Evolutionary conservation across 768 basidiomycete species (phyloP).

Genomic region (Suillus hirtellus): DNA sequence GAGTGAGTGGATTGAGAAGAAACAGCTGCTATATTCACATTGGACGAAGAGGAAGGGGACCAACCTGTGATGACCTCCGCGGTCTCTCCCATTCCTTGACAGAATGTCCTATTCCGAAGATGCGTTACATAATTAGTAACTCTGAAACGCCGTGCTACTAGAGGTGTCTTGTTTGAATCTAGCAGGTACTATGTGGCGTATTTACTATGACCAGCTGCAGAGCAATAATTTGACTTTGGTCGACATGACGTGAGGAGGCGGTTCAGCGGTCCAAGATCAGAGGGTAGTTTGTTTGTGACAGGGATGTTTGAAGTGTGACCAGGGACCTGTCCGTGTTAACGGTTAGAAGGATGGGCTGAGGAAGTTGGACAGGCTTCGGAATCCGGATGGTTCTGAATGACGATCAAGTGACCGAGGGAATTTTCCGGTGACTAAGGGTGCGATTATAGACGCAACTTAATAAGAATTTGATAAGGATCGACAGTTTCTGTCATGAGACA

Average conservation of each 20-base stretch:
- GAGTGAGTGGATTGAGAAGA: neutral
- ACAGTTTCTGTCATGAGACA: neutral
- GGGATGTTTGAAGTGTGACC: too few species aligned
- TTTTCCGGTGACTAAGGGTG: neutral
- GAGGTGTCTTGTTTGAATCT: neutral
- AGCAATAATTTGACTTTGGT: neutral
- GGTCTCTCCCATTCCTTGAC: slow-evolving; percentile 5
- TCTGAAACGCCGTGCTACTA: neutral
- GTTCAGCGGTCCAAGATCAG: neutral
- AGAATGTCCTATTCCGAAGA: slow-evolving; percentile 2
- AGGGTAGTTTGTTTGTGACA: too few species aligned
- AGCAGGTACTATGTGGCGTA: neutral
- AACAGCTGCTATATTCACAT: neutral
- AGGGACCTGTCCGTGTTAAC: too few species aligned
- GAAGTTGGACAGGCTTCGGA: too few species aligned
- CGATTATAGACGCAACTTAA: neutral
- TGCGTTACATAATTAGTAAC: slow-evolving; percentile 1
- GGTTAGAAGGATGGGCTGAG: too few species aligned
- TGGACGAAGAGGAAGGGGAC: neutral
- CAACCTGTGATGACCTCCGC: neutral
- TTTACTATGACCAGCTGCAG: neutral
- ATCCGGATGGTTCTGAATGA: too few species aligned
- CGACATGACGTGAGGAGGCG: neutral
- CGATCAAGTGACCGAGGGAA: neutral
- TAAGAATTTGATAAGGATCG: neutral